A percentile compares a stretch with the other conserved stretches of the same genome.
These are phyloP conservation scores for Selaginella tamariscina DNA, from an alignment of 75 land plant genomes.

Conservation along the genomic window DNA sequence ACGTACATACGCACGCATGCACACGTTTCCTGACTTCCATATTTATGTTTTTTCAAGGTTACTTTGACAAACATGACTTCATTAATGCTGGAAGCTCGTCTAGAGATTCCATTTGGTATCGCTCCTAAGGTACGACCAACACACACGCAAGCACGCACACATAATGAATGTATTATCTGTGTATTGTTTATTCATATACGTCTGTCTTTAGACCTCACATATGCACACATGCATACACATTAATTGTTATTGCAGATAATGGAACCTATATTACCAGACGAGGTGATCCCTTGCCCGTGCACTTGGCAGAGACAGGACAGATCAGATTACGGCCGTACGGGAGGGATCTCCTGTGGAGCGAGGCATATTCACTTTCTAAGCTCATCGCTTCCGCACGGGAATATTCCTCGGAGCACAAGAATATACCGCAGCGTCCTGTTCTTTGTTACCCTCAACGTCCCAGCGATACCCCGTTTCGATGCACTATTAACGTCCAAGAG, in stretches of 20 bases:
- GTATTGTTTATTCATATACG: neutral
- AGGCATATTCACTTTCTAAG: conserved; percentile 51
- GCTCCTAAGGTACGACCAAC: conserved; percentile 65
- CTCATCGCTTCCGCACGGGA: neutral
- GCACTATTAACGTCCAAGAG: conserved; percentile 52
- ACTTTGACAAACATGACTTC: conserved; percentile 63
- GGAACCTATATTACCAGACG: conserved; percentile 78
- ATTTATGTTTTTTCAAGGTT: conserved; percentile 35
- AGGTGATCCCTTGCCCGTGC: conserved; percentile 88
- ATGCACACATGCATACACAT: neutral
- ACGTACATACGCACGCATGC: too few relatives aligned
- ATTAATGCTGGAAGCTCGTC: conserved; percentile 73
- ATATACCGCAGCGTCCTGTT: conserved; percentile 52
- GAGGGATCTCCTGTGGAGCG: conserved; percentile 73
- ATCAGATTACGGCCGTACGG: conserved; percentile 86
- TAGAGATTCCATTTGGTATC: conserved; percentile 91
- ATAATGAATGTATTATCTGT: neutral
- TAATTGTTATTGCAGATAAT: conserved; percentile 44
- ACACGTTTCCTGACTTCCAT: neutral
- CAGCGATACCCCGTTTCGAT: conserved; percentile 68
- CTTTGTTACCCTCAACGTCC: conserved; percentile 81
- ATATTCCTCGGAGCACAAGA: conserved; percentile 24
- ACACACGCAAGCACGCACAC: too few relatives aligned
- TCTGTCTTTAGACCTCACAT: neutral
- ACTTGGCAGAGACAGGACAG: conserved; percentile 79